Evolutionary conservation across 78 protist genomes (phyloP), one percentile per base, ranked within the genome.

Genomic region (Bodo saltans): DNA sequence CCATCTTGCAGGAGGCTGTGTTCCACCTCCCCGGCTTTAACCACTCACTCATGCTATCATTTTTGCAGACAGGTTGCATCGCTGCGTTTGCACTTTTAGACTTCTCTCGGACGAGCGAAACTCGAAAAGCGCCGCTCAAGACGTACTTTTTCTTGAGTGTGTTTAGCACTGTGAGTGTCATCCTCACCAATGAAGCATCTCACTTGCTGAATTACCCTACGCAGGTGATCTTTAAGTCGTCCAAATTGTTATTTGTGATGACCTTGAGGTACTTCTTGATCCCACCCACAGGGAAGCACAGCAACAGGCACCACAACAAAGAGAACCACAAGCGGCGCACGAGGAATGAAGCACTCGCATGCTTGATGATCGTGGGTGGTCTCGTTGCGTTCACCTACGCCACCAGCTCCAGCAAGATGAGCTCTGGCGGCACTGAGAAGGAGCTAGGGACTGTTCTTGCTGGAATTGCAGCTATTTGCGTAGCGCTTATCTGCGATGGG

Each of bases 121-220:
- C 37, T 2, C 40, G 81, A 1, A 33, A 39, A 29, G 1, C 67
- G 40, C 81, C 81, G 67, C 27, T 76, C 30, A 29, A 2, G 26
- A 67, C 42, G 40, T 76, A 76, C 81, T n/a, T 76, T 29, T 26
- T 23, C 35, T 27, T 76, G 32, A 3, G 69, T 3, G 81, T 40
- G 34, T 76, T 76, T 3, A 26, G 17, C 42, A 32, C 81, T 32
- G n/a, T 38, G 12, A 3, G 37, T 27, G 4, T 32, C 34, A 1
- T 76, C 17, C 28, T 21, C 37, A 76, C 81, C 39, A 17, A 40
- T 30, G 34, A 30, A 26, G 81, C 81, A 35, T 3, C 72, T 26
- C 12, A 76, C 34, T 67, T 4, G 39, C 70, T 76, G 38, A 38
- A 76, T 67, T 76, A 39, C 81, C 12, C 81, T 27, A 76, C 81